Base-by-base conservation (phyloP, 2,329 filamentous ascomycete species). In the Blumeriella jaapii region DNA sequence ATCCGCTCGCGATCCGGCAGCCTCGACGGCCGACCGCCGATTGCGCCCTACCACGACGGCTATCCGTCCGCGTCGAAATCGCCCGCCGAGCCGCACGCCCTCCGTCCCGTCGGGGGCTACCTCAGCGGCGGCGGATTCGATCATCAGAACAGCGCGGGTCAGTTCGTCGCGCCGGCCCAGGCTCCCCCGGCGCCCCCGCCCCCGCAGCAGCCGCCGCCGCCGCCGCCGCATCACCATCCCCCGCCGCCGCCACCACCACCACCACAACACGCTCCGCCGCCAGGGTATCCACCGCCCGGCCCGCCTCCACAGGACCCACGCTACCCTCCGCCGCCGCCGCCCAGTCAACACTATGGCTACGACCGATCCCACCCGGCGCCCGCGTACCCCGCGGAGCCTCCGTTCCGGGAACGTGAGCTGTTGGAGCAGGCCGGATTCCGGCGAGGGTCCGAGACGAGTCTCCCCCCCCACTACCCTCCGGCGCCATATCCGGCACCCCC, bases 391-490 rank as follows among this genome's bases (percentile, higher is more conserved):
- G 15, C 13, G n/a, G 12, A 29, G 10, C 20, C 20, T n/a, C n/a
- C n/a, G 20, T 6, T 11, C 6, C 20, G 20, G 20, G 43, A 46
- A 29, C 35, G 30, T 11, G 38, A 38, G 15, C 36, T 40, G 17
- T 48, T 44, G 24, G 48, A 50, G 12, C 16, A 17, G 11, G 10
- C 36, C 6, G 50, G 50, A 14, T 44, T 46, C 33, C 32, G 47
- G 23, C 40, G 48, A 27, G 25, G 38, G 13, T 50, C 47, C 12
- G 19, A 29, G 29, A 29, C 36, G 8, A 25, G 12, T 12, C 23
- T 33, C 9, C 34, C 14, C 22, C 29, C 23, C 25, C n/a, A 16
- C 13, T 28, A 28, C 23, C 25, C 32, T 6, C 20, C 6, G 20
- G 6, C 5, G 7, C 15, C 14, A 7, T 17, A 31, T 13, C 29